Evolutionary conservation across 1,284 basidiomycete species (phyloP), one percentile per base, ranked within the genome.

Genomic region (Rhodotorula sp.): DNA sequence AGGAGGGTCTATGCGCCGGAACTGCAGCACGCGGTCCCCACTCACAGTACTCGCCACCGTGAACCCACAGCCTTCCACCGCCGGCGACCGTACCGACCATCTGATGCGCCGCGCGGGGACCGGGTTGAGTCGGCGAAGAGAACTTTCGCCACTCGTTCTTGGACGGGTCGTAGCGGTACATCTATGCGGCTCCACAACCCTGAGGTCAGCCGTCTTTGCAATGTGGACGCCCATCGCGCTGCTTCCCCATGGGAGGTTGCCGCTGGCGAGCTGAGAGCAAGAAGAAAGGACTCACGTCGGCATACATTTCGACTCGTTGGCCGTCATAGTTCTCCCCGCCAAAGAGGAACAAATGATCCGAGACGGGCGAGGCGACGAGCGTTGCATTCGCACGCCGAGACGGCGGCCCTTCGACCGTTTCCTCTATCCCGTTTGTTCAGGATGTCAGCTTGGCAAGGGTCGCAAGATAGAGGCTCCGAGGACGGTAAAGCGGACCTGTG

Each of bases 141-240:
- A 91, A 93, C 78, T 88, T 88, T 15, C 90, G 85, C 92, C 92
- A 93, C 84, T 94, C 92, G 76, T 93, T 88, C 87, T 92, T 93
- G 49, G 91, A 90, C 0, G 91, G 90, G 1, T 87, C 85, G 80
- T 92, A 93, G 48, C 92, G 85, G 79, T 89, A 93, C 0, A 91
- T 87, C 78, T 93, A 90, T 73, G 88, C 16, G n/a, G 23, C 14
- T 31, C 29, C 26, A n/a, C 23, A 7, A 10, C 1, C 1, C 3
- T 7, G 2, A 15, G 47, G 34, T 20, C 16, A 62, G 58, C 26
- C 5, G 23, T 54, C 20, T 16, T 7, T 54, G 39, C 12, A 59
- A 16, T 2, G 49, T 49, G 15, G n/a, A 59, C 20, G 23, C 34
- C 7, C 34, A 34, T 34, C 7, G 34, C 34, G 34, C 34, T 5